Percentiles rank a stretch among this genome's conserved stretches.
Conservation (phyloP, 495 filamentous ascomycete species). For the Sphaerosporella brunnea region DNA sequence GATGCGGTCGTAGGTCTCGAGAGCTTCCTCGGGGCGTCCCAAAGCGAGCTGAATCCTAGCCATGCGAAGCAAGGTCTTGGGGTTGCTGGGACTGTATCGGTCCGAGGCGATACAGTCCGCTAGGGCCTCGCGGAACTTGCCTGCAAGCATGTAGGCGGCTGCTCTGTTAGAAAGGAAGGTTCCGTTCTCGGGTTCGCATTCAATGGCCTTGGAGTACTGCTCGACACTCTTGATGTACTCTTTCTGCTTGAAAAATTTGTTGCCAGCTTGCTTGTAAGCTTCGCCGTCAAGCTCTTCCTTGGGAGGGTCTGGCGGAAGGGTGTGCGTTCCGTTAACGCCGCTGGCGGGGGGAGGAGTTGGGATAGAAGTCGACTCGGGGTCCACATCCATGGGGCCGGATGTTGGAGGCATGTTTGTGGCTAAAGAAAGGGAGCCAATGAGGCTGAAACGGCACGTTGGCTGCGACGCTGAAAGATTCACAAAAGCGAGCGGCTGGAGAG, state of each 20-base stretch:
- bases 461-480: too few relatives aligned
- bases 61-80: slow-evolving; percentile 73
- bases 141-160: slow-evolving; percentile 75
- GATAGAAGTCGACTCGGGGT: too few relatives aligned
- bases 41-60: slow-evolving; percentile 75
- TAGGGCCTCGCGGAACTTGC: slow-evolving; percentile 57
- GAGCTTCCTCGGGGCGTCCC: slow-evolving; percentile 67
- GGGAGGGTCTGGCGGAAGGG: slow-evolving; percentile 25
- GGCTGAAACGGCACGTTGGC: too few relatives aligned
- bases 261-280: slow-evolving; percentile 75
- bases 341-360: slow-evolving; percentile 30
- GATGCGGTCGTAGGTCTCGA: slow-evolving; percentile 58
- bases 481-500: too few relatives aligned
- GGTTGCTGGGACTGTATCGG: slow-evolving; percentile 61
- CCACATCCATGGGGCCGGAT: slow-evolving; percentile 55
- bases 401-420: background rate
- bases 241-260: slow-evolving; percentile 87
- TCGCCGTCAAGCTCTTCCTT: slow-evolving; percentile 48
- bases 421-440: background rate
- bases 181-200: slow-evolving; percentile 55
- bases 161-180: slow-evolving; percentile 93
- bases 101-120: slow-evolving; percentile 68
- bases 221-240: slow-evolving; percentile 72
- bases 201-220: slow-evolving; percentile 88
- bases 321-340: slow-evolving; percentile 35